Evolutionary conservation across 371 early-diverging fungal genomes (phyloP), one percentile per base, ranked within the genome.

Genomic region (Lichtheimia ramosa): DNA sequence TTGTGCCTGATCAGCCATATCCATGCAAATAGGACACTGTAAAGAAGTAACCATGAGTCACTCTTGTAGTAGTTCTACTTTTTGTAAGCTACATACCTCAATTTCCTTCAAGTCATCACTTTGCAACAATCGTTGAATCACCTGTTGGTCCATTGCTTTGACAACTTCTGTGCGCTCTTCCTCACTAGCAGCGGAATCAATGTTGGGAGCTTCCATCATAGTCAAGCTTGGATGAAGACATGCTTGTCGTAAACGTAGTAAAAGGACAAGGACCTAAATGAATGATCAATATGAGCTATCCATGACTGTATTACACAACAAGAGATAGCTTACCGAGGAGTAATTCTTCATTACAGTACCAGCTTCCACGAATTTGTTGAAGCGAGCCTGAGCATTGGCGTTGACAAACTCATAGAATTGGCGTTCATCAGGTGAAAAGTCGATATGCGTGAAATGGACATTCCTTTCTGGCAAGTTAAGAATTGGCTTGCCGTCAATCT

Each of bases 401-500:
- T 88, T 84, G 18, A 90, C 59, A 21, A 74, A 72, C 1, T 72
- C 67, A 63, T 92, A 92, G 55, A 86, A 87, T 12, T 71, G 66
- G 1, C 82, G 72, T 58, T 92, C 92, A n/a, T 76, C 75, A 0
- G 43, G 39, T 0, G 83, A 64, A 53, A 92, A 89, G 3, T 81
- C 76, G 10, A 83, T 73, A n/a, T 73, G 66, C 0, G 74, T 76
- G 58, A 84, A 71, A 7, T 82, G 64, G 3, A 89, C 83, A 41
- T 78, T 78, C 23, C 88, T 79, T 3, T 68, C 71, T 0, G 91
- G 90, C 5, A 91, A 75, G 0, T 72, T 46, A 5, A 92, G 63
- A 40, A 92, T 79, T 14, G 89, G 89, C 41, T 78, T 75, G 24
- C 91, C 92, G 56, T 89, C 87, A 13, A 89, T 73, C 49, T 58